Evolutionary conservation across 306 rosid genomes (phyloP).

Genomic region (Rubus parviflorus): DNA sequence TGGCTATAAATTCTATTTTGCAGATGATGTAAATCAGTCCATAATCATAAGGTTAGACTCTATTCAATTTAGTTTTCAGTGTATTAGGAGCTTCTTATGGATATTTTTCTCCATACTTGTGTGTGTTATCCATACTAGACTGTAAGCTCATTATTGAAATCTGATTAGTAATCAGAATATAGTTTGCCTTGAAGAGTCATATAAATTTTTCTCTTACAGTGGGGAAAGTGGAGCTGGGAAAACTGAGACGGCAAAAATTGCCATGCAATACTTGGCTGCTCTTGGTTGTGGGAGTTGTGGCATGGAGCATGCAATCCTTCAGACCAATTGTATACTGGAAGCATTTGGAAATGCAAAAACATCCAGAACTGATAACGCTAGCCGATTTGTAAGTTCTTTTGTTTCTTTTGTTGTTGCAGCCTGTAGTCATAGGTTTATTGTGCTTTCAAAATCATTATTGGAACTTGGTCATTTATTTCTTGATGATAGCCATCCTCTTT

Average conservation of each 20-base stretch:
- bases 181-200: background rate
- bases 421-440: constrained; percentile 12
- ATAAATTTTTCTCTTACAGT: constrained; percentile 43
- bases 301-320: constrained; percentile 63
- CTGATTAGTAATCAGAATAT: background rate
- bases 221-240: constrained; percentile 99
- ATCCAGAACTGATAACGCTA: constrained; percentile 77
- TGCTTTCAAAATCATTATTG: constrained; percentile 13
- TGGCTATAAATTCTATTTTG: constrained; percentile 34
- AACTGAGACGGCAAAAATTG: constrained; percentile 87
- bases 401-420: constrained; percentile 21
- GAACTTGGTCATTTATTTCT: constrained; percentile 1
- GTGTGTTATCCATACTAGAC: background rate
- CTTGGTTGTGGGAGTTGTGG: constrained; percentile 71
- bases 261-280: constrained; percentile 82
- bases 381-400: constrained; percentile 86
- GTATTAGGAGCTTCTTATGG: constrained; percentile 25
- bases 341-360: constrained; percentile 97
- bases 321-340: constrained; percentile 74
- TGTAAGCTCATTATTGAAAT: background rate
- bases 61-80: constrained; percentile 1
- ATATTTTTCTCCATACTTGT: background rate
- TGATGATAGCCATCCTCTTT: background rate
- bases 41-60: constrained; percentile 83
- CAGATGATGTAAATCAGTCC: constrained; percentile 89